A percentile compares a stretch with the other conserved stretches of the same genome.
Evolutionary conservation across 352 stramenopile species (phyloP).

Genomic region (Pythium folliculosum): DNA sequence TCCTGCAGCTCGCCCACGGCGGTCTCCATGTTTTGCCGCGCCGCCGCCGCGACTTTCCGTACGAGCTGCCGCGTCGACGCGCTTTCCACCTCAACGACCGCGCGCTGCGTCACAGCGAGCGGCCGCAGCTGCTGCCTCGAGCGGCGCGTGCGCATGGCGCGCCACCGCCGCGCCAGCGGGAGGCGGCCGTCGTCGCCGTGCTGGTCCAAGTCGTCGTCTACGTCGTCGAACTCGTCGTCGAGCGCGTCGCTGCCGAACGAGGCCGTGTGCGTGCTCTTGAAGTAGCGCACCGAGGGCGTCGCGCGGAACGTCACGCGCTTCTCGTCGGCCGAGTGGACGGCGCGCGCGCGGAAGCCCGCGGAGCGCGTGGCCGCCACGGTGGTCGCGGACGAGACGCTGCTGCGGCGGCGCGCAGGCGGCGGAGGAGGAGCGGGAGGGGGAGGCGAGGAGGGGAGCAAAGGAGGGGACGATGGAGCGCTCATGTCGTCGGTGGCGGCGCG

Average conservation of each 20-base stretch:
- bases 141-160: conserved; percentile 15
- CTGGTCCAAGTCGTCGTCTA: conserved; percentile 4
- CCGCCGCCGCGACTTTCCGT: conserved; percentile 18
- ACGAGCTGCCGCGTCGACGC: conserved; percentile 2
- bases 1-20: background rate
- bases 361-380: background rate
- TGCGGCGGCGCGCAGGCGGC: conserved; percentile 9
- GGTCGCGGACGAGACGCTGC: conserved; percentile 7
- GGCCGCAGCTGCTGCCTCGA: conserved; percentile 2
- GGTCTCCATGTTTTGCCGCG: conserved; percentile 2
- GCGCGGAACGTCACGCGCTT: conserved; percentile 25
- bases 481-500: background rate
- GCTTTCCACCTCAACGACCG: background rate
- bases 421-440: background rate
- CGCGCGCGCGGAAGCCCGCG: conserved; percentile 3
- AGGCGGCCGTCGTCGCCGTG: too few species aligned
- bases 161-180: conserved; percentile 10
- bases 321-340: conserved; percentile 12
- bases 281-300: conserved; percentile 28
- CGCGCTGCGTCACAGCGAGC: background rate
- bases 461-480: background rate
- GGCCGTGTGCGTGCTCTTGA: conserved; percentile 22
- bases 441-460: too few species aligned
- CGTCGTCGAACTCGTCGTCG: background rate
- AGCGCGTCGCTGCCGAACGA: conserved; percentile 11